phyloP scores from a whole-genome alignment of 2,329 filamentous ascomycete species.

The Trichoderma oligosporum region DNA sequence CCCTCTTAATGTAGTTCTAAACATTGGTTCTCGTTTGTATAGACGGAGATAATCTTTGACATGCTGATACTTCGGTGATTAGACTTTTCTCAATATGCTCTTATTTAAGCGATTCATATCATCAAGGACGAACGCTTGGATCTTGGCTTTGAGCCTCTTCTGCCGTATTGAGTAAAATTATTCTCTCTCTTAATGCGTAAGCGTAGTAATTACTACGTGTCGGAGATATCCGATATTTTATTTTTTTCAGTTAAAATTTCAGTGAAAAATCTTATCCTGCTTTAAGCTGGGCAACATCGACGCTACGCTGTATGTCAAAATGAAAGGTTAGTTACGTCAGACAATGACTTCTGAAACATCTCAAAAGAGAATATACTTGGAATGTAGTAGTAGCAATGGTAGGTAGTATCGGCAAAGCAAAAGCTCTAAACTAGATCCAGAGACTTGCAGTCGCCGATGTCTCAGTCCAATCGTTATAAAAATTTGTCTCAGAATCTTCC shows the following conservation, averaged over 20 bases:
- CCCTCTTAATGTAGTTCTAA: too few species aligned
- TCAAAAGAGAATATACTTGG: too few species aligned
- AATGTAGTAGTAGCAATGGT: too few species aligned
- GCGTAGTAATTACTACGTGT: slow-evolving; percentile 4
- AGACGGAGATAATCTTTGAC: too few species aligned
- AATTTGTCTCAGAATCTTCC: neutral
- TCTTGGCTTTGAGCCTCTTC: neutral
- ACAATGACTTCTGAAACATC: too few species aligned
- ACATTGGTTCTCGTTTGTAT: too few species aligned
- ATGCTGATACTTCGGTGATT: too few species aligned
- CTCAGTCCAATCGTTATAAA: too few species aligned
- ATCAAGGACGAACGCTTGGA: neutral
- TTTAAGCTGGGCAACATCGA: neutral
- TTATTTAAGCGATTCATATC: neutral
- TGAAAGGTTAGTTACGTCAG: neutral
- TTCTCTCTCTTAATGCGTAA: neutral
- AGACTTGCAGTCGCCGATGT: too few species aligned
- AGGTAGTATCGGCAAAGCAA: neutral
- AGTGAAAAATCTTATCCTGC: neutral
- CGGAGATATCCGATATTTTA: slow-evolving; percentile 13
- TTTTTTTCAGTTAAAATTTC: too few species aligned
- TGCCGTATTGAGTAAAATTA: neutral
- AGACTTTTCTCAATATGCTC: too few species aligned
- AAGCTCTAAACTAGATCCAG: neutral
- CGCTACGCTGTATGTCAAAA: neutral